Evolutionary conservation across 495 filamentous ascomycete species (phyloP), one percentile per base, ranked within the genome.

Genomic region (Paragyromitra xinjiangensis): DNA sequence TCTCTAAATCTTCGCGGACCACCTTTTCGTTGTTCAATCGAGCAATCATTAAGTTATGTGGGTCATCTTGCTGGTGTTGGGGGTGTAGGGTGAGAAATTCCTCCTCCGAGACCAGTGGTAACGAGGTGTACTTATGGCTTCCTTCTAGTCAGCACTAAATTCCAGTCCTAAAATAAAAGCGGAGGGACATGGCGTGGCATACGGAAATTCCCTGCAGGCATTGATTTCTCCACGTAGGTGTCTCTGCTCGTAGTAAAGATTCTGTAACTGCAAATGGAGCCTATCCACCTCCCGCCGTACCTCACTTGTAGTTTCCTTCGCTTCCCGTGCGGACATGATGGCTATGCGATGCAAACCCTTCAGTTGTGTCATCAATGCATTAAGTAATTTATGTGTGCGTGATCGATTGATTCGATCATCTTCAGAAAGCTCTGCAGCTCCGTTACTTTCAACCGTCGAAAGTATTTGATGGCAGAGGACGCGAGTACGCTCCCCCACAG

Each of bases 231-330:
- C 93, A 58, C 90, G 89, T 72, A 99, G 85, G 84, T 97, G 93
- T 71, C 92, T 87, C 83, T 97, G 94, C 83, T 99, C 95, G 83
- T 99, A 99, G 84, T 96, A 95, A 29, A 99, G 86, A 83, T 99
- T 99, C 83, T 98, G 94, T 37, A 98, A 86, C 82, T 96, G 91
- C 22, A 99, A 88, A 85, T 98, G 94, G 71, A 98, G 86, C 65
- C 90, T 88, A 82, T 99, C 95, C 66, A 98, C 93, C 84, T 97
- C 94, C 82, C 93, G 91, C 29, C 95, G 90, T 40, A 91, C 92
- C 82, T 97, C 93, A 39, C 92, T 91, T 8, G 96, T 98, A 79
- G 88, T 85, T 64, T 90, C 88, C 82, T 98, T 99, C 44, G 94
- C 97, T 69, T 94, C 89, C 70, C 95, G 90, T 45, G 95, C 92